Base-by-base conservation (phyloP, 2,329 filamentous ascomycete species). In the Fusarium lateritium region DNA sequence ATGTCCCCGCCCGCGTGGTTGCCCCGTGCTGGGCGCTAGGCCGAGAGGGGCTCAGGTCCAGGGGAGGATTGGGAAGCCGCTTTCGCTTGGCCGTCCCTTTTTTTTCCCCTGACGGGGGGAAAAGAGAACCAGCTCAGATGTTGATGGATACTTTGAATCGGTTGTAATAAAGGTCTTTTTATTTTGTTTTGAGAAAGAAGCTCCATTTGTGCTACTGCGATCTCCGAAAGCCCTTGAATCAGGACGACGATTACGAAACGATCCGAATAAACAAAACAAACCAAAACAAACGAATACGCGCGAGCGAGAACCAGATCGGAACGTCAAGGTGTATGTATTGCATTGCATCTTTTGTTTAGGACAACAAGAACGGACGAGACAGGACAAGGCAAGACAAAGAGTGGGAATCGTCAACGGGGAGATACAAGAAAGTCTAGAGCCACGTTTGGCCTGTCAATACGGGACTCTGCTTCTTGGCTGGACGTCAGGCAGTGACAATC, bases 101-200 rank as follows among this genome's bases (percentile, higher is more conserved):
- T 49, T 56, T 67, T 70, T 62, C 71, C 71, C 71, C 71, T 73
- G 71, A 73, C 71, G 67, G 71, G 71, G 71, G 71, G 55, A 53
- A 65, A 44, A 52, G 28, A 54, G 52, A 54, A 19, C 38, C 36
- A 56, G 47, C 36, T 42, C 54, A 31, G 36, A 51, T 52, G 36
- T 66, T 55, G 62, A 55, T 43, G 31, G 31, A 55, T 34, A 39
- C 26, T 28, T 21, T 19, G 33, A 31, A n/a, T n/a, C 15, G 22
- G 24, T 19, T 56, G 26, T 52, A 40, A 45, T 42, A 53, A 51
- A 54, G 15, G 6, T 33, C 24, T 36, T 14, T 54, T 42, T 44
- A 15, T 14, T 44, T 21, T 28, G 8, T 9, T 21, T 40, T 26
- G 22, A 40, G 22, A 28, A 31, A 22, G 47, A 28, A 36, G 34